phyloP scores from a whole-genome alignment of 306 rosid genomes.

The Delonix regia region DNA sequence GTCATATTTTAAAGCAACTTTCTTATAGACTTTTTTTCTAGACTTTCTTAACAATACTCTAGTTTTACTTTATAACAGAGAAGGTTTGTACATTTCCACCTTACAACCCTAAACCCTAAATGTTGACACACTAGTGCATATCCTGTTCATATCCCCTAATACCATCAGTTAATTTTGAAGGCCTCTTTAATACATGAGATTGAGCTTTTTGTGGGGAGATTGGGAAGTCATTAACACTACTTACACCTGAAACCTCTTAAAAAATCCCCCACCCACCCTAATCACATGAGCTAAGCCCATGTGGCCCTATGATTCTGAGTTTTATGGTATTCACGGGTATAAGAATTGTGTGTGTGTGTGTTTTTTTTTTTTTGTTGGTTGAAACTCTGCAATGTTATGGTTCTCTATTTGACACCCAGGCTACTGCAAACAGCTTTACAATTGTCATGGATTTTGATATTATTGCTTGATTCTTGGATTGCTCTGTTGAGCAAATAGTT shows the following conservation, averaged over 20 bases:
- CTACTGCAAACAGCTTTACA: neutral
- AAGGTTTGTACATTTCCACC: neutral
- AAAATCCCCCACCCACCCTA: neutral
- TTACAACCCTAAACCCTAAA: too few species aligned
- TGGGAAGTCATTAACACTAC: constrained; percentile 11
- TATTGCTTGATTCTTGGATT: neutral
- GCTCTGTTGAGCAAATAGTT: neutral
- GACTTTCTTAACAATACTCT: too few species aligned
- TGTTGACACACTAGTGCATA: too few species aligned
- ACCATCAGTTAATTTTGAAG: neutral
- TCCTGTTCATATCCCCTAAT: neutral
- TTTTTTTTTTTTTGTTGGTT: neutral
- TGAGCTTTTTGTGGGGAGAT: neutral
- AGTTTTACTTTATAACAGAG: too few species aligned
- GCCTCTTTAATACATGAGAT: neutral
- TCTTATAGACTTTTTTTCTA: neutral
- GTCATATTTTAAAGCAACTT: too few species aligned
- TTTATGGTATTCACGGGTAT: neutral
- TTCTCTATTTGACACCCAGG: neutral
- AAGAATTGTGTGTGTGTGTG: too few species aligned
- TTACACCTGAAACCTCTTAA: neutral
- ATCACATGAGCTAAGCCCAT: neutral
- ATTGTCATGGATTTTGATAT: neutral
- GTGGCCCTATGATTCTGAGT: neutral
- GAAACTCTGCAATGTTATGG: neutral